phyloP scores from a whole-genome alignment of 257 asterid genomes.

The Hygrophila difformis region DNA sequence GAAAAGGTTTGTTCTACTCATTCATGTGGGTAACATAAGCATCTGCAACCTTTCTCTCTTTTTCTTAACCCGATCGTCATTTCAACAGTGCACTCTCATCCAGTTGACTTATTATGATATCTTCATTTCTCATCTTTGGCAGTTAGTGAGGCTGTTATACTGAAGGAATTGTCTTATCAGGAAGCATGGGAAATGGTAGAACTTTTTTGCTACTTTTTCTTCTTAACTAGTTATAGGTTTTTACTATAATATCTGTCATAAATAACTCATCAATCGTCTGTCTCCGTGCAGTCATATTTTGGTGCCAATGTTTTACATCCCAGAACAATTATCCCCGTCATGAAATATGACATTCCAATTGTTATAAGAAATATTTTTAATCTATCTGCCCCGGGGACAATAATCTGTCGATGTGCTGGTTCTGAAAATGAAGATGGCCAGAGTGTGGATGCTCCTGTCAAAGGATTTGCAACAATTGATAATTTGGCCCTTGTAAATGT shows the following conservation, averaged over 20 bases:
- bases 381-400: conserved; percentile 91
- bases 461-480: conserved; percentile 99
- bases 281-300: conserved; percentile 75
- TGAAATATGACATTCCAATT: conserved; percentile 91
- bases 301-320: conserved; percentile 99
- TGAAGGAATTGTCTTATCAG: conserved; percentile 84
- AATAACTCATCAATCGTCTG: conserved; percentile 15
- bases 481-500: conserved; percentile 95
- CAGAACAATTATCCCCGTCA: conserved; percentile 95
- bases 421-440: conserved; percentile 41
- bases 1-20: conserved; percentile 59
- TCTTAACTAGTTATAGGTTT: conserved; percentile 14
- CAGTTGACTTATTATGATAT: conserved; percentile 3
- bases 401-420: conserved; percentile 51
- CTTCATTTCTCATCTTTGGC: conserved; percentile 16
- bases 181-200: conserved; percentile 99
- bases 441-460: conserved; percentile 55
- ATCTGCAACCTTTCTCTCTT: background rate
- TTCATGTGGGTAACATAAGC: conserved; percentile 3
- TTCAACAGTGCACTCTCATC: background rate
- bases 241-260: too few relatives aligned
- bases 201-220: conserved; percentile 14
- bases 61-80: conserved; percentile 2
- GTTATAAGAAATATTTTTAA: conserved; percentile 96
- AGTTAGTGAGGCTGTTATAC: conserved; percentile 97